Evolutionary conservation across 345 rosid genomes (phyloP), one percentile per base, ranked within the genome.

Genomic region (Hypericum perforatum): DNA sequence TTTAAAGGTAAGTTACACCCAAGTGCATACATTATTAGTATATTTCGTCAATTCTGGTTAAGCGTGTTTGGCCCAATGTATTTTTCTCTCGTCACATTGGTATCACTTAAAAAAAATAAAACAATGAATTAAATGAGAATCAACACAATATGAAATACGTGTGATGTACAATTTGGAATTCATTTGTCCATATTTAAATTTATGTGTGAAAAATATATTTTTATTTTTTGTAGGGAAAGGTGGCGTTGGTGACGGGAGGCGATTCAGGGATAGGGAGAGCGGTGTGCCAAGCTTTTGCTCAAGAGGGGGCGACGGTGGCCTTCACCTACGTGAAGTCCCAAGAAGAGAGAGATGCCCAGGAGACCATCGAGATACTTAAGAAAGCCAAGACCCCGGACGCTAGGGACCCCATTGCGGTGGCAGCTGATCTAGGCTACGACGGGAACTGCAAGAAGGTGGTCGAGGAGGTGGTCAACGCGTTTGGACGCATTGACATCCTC

Each of bases 251-350:
- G 37, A 83, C 92, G 0, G 89, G 92, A 5, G 97, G 97, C 8
- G 95, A 82, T 62, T 82, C 85, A 0, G 95, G 91, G n/a, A 85
- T 89, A 5, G 86, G 97, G 12, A 47, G 79, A 61, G 91, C 92
- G 0, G 97, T 85, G 54, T 60, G 76, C 53, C 61, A 71, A 58
- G 61, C 53, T 46, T 85, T 70, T 9, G 85, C 65, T 0, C 49
- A 52, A 11, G 92, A 85, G 39, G 92, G 97, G 0, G 92, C 89
- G 7, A 76, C 75, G 0, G 86, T 85, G 14, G 97, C 84, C 5
- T 81, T 89, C 76, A 85, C 97, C 0, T 79, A 79, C 42, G 81
- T 82, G 10, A 85, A 78, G 59, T 57, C 59, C 12, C 73, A 63
- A 15, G 92, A 85, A 54, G 95, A 85, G 53, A 89, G 67, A 63